These are phyloP conservation scores for Herpetomonas samuelpessoai DNA, from an alignment of 208 protist species.

Conservation along the genomic window DNA sequence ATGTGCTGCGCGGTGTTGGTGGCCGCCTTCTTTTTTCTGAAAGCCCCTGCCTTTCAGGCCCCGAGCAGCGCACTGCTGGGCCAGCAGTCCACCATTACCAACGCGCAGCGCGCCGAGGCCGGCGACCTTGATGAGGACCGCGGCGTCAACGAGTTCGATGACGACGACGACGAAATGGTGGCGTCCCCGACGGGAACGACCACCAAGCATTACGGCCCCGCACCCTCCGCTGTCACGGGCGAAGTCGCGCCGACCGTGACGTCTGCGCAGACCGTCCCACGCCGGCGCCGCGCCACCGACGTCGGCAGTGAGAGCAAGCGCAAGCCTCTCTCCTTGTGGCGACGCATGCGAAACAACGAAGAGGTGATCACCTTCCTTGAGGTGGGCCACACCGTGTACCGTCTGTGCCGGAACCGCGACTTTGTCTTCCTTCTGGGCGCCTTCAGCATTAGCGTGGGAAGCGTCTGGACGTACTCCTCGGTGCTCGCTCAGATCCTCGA, in stretches of 20 bases:
- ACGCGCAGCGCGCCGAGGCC: not conserved
- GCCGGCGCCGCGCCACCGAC: constrained; percentile 7
- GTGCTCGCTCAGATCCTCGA: constrained; percentile 66
- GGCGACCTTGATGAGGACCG: not conserved
- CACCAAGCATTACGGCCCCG: not conserved
- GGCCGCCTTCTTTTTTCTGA: constrained; percentile 42
- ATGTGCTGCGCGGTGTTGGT: constrained; percentile 42
- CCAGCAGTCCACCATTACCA: not conserved
- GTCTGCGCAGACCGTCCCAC: not conserved
- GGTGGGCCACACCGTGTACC: constrained; percentile 35
- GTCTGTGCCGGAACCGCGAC: constrained; percentile 33
- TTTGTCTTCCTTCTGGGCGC: constrained; percentile 55
- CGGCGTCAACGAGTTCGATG: not conserved
- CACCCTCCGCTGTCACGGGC: not conserved
- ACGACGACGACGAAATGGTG: constrained; percentile 13
- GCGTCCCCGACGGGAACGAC: not conserved
- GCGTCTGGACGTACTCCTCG: constrained; percentile 65
- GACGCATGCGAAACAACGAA: constrained; percentile 15
- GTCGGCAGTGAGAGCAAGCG: constrained; percentile 21
- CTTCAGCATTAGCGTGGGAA: constrained; percentile 68
- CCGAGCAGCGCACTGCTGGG: constrained; percentile 23
- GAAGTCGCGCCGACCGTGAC: not conserved
- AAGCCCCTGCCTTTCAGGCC: constrained; percentile 33
- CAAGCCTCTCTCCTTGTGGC: constrained; percentile 21
- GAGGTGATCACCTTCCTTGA: constrained; percentile 34